phyloP scores from a whole-genome alignment of 805 yeast species.

The Yamadazyma scolyti region DNA sequence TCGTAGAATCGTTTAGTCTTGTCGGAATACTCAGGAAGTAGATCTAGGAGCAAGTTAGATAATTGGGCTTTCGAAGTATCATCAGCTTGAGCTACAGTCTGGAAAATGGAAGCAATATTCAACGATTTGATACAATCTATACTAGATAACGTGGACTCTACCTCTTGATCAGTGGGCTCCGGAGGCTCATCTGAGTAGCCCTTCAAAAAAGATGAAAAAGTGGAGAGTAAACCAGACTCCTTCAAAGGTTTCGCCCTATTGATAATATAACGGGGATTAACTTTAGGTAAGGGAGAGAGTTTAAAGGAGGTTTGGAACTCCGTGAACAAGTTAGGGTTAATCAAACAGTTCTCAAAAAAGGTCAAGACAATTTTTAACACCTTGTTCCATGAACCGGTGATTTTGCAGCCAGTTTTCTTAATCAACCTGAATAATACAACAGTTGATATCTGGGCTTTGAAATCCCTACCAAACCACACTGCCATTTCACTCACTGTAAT shows the following conservation, averaged over 20 bases:
- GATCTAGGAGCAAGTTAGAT: slow-evolving; percentile 20
- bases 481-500: slow-evolving; percentile 80
- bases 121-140: slow-evolving; percentile 79
- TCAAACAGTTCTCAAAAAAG: slow-evolving; percentile 68
- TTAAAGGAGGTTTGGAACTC: slow-evolving; percentile 59
- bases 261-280: slow-evolving; percentile 64
- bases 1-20: slow-evolving; percentile 41
- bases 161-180: slow-evolving; percentile 92
- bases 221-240: slow-evolving; percentile 78
- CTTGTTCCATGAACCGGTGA: slow-evolving; percentile 57
- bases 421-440: slow-evolving; percentile 81
- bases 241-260: slow-evolving; percentile 61
- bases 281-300: slow-evolving; percentile 53
- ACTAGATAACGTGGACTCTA: slow-evolving; percentile 79
- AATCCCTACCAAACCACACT: slow-evolving; percentile 82
- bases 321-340: slow-evolving; percentile 57
- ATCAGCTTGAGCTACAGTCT: slow-evolving; percentile 40
- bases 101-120: slow-evolving; percentile 53
- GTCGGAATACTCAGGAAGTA: slow-evolving; percentile 23
- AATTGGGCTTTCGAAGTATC: slow-evolving; percentile 32
- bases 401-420: slow-evolving; percentile 50
- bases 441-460: slow-evolving; percentile 86
- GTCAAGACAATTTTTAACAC: slow-evolving; percentile 58
- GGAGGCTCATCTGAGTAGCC: slow-evolving; percentile 81
- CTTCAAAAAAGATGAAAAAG: slow-evolving; percentile 87